These are phyloP conservation scores for Talaromyces sp. DNA, from an alignment of 2,329 filamentous ascomycete species.

Conservation along the genomic window DNA sequence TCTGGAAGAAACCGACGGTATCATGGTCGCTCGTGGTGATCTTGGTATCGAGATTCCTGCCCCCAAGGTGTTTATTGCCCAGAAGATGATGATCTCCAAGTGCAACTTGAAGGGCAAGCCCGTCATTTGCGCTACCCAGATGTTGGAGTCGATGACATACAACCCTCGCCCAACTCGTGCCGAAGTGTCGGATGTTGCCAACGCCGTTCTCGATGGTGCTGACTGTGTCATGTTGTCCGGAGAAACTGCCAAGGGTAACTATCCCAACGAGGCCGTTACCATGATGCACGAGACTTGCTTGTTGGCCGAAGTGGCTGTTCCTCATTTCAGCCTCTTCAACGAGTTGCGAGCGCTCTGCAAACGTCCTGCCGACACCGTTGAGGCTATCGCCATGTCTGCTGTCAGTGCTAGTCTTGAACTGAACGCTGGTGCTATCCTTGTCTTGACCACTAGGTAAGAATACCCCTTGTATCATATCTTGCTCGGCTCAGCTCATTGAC, in stretches of 20 bases:
- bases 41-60: constrained; percentile 98
- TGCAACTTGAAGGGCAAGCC: constrained; percentile 99
- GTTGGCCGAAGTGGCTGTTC: constrained; percentile 93
- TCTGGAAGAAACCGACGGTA: constrained; percentile 89
- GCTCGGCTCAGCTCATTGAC: not conserved
- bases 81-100: constrained; percentile 99
- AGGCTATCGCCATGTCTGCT: constrained; percentile 95
- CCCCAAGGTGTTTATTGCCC: constrained; percentile 95
- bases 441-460: constrained; percentile 77
- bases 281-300: constrained; percentile 99
- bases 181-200: constrained; percentile 97
- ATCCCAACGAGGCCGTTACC: constrained; percentile 82
- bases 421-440: constrained; percentile 92
- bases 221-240: constrained; percentile 99
- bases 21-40: constrained; percentile 99
- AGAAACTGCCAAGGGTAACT: constrained; percentile 96
- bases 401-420: constrained; percentile 94
- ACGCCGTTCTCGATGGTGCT: constrained; percentile 93
- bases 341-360: constrained; percentile 81
- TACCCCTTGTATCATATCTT: not conserved
- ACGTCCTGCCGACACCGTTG: constrained; percentile 78
- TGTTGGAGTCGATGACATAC: constrained; percentile 99
- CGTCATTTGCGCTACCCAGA: constrained; percentile 97
- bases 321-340: constrained; percentile 94
- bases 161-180: constrained; percentile 97